Evolutionary conservation across 495 filamentous ascomycete species (phyloP).

Genomic region (Patellaria atrata): DNA sequence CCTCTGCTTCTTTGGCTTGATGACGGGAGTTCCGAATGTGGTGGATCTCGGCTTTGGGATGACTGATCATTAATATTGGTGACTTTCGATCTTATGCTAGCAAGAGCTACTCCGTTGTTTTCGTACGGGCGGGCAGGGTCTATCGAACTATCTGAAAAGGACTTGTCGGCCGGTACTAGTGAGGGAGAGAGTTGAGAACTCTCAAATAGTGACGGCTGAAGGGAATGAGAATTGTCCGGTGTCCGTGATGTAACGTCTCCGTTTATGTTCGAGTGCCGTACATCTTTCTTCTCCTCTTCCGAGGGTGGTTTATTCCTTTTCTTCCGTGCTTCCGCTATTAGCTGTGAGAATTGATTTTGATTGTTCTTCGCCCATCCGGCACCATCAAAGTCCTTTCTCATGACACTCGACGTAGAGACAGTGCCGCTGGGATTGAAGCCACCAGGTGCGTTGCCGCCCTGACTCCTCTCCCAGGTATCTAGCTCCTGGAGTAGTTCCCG

Average conservation of each 20-base stretch:
- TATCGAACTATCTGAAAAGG: background rate
- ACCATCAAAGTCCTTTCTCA: constrained; percentile 74
- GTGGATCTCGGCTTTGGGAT: background rate
- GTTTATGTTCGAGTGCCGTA: no score
- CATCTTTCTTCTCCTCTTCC: constrained; percentile 2
- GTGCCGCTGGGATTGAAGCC: constrained; percentile 24
- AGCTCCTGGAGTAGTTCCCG: constrained; percentile 60
- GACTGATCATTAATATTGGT: constrained; percentile 5
- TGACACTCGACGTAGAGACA: constrained; percentile 28
- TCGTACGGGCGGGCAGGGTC: constrained; percentile 3
- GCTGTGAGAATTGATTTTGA: constrained; percentile 52
- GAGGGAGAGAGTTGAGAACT: no score
- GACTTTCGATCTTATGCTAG: constrained; percentile 13
- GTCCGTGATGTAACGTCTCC: background rate
- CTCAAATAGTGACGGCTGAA: no score
- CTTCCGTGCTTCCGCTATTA: constrained; percentile 20
- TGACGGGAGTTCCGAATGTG: background rate
- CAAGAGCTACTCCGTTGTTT: constrained; percentile 9
- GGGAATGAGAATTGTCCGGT: no score
- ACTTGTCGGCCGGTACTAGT: background rate
- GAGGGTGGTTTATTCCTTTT: constrained; percentile 2
- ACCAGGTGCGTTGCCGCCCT: constrained; percentile 41
- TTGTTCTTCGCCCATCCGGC: constrained; percentile 60
- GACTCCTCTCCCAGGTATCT: constrained; percentile 69
- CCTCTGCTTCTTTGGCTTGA: background rate